Evolutionary conservation across 352 stramenopile genomes (phyloP).

Genomic region (Phytophthora foliorum): DNA sequence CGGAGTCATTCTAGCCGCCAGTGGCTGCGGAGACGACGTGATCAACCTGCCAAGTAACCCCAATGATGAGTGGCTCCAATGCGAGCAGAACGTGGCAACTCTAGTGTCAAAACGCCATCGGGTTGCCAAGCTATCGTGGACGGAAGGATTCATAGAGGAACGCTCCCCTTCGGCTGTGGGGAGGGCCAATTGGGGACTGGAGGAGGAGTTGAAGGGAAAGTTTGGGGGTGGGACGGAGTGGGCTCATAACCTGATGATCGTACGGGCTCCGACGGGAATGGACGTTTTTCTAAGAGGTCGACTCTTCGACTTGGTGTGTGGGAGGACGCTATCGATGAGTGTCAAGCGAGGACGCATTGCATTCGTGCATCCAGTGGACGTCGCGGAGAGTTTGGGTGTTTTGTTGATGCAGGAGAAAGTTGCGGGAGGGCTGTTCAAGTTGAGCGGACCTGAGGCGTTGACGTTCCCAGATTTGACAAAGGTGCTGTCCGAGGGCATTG

Average conservation of each 20-base stretch:
- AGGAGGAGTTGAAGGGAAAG: conserved; percentile 46
- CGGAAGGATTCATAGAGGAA: conserved; percentile 47
- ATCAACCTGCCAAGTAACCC: conserved; percentile 28
- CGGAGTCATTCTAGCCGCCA: conserved; percentile 53
- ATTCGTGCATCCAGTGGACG: conserved; percentile 71
- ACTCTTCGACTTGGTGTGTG: conserved; percentile 67
- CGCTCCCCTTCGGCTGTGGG: conserved; percentile 44
- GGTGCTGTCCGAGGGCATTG: conserved; percentile 52
- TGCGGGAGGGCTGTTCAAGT: conserved; percentile 25
- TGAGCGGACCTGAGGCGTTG: conserved; percentile 73
- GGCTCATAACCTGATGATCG: conserved; percentile 36
- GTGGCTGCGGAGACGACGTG: conserved; percentile 25
- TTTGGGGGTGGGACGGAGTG: conserved; percentile 8
- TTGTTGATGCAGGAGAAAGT: conserved; percentile 23
- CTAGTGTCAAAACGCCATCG: conserved; percentile 36
- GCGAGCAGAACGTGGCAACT: conserved; percentile 33
- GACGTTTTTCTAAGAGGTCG: conserved; percentile 63
- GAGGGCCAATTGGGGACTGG: conserved; percentile 54
- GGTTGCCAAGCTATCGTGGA: conserved; percentile 70
- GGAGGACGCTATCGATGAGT: conserved; percentile 69
- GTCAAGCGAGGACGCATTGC: conserved; percentile 66
- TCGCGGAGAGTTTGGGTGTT: conserved; percentile 54
- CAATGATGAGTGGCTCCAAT: conserved; percentile 36
- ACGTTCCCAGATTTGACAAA: conserved; percentile 58
- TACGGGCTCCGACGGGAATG: conserved; percentile 66